phyloP scores from a whole-genome alignment of 371 early-diverging fungal genomes.

The Parasitella parasitica region DNA sequence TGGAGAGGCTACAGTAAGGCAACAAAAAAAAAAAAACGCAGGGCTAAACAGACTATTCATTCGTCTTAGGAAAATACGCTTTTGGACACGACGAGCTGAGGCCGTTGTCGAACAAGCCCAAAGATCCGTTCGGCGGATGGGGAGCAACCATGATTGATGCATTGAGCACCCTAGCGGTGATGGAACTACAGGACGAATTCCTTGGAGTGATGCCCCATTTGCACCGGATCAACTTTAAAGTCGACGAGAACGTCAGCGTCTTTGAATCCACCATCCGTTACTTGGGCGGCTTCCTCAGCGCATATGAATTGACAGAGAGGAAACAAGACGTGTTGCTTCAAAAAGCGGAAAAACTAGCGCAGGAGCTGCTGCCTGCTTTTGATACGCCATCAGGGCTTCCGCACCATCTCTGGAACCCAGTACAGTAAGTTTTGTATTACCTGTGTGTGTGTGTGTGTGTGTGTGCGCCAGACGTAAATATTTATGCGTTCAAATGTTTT shows the following conservation, averaged over 20 bases:
- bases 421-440: constrained; percentile 19
- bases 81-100: constrained; percentile 60
- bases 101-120: constrained; percentile 41
- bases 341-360: constrained; percentile 57
- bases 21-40: too few species aligned
- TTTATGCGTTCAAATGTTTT: not conserved
- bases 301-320: constrained; percentile 67
- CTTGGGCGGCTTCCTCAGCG: constrained; percentile 84
- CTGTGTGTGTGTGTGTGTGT: not conserved
- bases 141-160: constrained; percentile 79
- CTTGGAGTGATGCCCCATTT: constrained; percentile 60
- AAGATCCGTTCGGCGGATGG: constrained; percentile 77
- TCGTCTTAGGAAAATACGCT: constrained; percentile 50
- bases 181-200: constrained; percentile 76
- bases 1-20: constrained; percentile 73
- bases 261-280: constrained; percentile 93
- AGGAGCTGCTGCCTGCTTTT: constrained; percentile 58
- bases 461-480: not conserved
- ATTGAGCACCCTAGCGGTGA: constrained; percentile 77
- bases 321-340: constrained; percentile 30
- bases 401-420: constrained; percentile 41
- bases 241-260: constrained; percentile 54
- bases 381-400: constrained; percentile 64
- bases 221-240: constrained; percentile 42
- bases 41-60: too few species aligned